Evolutionary conservation across 306 rosid species (phyloP).

Genomic region (Pueraria montana): DNA sequence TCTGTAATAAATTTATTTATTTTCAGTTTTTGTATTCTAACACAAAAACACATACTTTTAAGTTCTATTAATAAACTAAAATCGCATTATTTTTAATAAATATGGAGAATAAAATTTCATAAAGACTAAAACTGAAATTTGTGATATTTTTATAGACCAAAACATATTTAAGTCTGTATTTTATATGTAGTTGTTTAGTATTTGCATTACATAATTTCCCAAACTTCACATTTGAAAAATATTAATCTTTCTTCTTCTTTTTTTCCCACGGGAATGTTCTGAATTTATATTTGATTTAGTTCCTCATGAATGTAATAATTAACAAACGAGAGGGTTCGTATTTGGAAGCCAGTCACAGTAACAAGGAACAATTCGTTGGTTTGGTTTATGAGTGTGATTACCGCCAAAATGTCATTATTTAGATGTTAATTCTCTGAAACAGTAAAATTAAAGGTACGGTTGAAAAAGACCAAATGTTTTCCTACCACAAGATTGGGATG

Average conservation of each 20-base stretch:
- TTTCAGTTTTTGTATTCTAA: too few relatives aligned
- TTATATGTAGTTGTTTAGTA: background rate
- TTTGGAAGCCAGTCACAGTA: too few relatives aligned
- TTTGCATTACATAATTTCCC: background rate
- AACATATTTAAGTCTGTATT: background rate
- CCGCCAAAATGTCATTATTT: slow-evolving; percentile 17
- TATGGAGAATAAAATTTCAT: too few relatives aligned
- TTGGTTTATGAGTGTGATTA: slow-evolving; percentile 36
- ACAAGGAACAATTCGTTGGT: background rate
- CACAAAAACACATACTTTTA: too few relatives aligned
- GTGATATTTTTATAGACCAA: background rate
- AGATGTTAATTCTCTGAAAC: background rate
- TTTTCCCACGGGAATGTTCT: too few relatives aligned
- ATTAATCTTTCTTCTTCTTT: too few relatives aligned
- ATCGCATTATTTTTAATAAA: too few relatives aligned
- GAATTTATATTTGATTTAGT: background rate
- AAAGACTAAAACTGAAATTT: too few relatives aligned
- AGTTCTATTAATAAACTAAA: too few relatives aligned
- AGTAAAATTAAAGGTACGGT: background rate
- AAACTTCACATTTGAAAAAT: background rate
- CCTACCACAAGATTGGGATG: slow-evolving; percentile 14
- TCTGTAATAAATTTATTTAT: too few relatives aligned
- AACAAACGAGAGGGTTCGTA: background rate
- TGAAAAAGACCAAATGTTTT: slow-evolving; percentile 25
- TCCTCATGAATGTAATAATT: background rate